A percentile compares a stretch with the other conserved stretches of the same genome.
These are phyloP conservation scores for Colletotrichum eleusines DNA, from an alignment of 2,329 filamentous ascomycete genomes.

Conservation along the genomic window DNA sequence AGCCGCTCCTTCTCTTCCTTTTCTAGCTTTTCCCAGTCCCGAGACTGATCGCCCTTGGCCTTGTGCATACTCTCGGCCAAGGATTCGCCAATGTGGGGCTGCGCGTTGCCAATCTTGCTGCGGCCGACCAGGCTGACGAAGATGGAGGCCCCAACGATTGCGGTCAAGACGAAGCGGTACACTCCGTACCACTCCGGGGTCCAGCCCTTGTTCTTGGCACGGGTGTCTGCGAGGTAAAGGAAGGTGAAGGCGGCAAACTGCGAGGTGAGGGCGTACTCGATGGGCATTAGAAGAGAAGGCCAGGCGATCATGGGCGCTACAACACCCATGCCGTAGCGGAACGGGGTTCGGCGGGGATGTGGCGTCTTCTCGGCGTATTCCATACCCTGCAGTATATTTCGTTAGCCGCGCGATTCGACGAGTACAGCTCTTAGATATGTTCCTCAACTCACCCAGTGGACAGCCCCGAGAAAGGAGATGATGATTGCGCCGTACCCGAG, in stretches of 20 bases:
- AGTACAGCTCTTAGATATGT: not conserved
- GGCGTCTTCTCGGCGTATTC: slow-evolving; percentile 81
- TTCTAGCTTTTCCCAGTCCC: slow-evolving; percentile 62
- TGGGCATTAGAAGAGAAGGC: slow-evolving; percentile 87
- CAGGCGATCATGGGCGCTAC: slow-evolving; percentile 84
- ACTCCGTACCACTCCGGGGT: slow-evolving; percentile 87
- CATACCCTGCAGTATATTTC: slow-evolving; percentile 65
- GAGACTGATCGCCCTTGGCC: slow-evolving; percentile 52
- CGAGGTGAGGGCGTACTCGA: slow-evolving; percentile 85
- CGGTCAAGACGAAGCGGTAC: slow-evolving; percentile 93
- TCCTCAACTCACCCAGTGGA: slow-evolving; percentile 77
- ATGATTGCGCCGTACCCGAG: slow-evolving; percentile 93
- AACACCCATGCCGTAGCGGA: slow-evolving; percentile 87
- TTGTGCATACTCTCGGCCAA: slow-evolving; percentile 55
- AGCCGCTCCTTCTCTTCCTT: slow-evolving; percentile 54
- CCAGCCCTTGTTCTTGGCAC: slow-evolving; percentile 80
- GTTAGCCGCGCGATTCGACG: slow-evolving; percentile 12
- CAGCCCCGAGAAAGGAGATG: slow-evolving; percentile 91
- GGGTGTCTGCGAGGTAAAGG: slow-evolving; percentile 86
- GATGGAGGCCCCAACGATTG: slow-evolving; percentile 86
- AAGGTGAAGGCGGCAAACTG: slow-evolving; percentile 89
- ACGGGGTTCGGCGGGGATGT: slow-evolving; percentile 73
- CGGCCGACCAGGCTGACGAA: slow-evolving; percentile 84
- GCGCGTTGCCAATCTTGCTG: slow-evolving; percentile 73
- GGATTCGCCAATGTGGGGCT: slow-evolving; percentile 51